phyloP scores from a whole-genome alignment of 2,329 filamentous ascomycete genomes.

The Elsinoe australis region DNA sequence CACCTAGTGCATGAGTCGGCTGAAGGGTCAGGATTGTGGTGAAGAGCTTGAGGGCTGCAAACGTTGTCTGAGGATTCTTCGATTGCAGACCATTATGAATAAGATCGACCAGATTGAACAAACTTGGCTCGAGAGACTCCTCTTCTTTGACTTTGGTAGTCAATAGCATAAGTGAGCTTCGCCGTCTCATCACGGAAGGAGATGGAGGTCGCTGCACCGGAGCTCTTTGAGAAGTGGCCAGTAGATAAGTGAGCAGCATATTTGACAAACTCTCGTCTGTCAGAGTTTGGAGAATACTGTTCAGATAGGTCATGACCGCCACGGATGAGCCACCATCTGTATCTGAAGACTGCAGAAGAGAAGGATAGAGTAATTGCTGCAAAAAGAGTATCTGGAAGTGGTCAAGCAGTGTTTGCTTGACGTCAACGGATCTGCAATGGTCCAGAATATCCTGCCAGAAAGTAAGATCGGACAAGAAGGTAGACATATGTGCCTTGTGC shows the following conservation, averaged over 20 bases:
- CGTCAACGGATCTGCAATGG: conserved; percentile 84
- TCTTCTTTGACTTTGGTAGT: conserved; percentile 69
- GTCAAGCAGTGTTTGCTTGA: conserved; percentile 86
- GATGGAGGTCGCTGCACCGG: conserved; percentile 38
- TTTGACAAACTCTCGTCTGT: conserved; percentile 93
- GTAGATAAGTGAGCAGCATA: conserved; percentile 83
- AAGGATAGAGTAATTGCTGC: conserved; percentile 92
- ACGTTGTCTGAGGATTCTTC: conserved; percentile 77
- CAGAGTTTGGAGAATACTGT: conserved; percentile 80
- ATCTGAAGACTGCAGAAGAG: conserved; percentile 90
- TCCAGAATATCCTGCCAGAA: conserved; percentile 99
- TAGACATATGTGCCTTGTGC: conserved; percentile 80
- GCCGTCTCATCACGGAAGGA: conserved; percentile 64
- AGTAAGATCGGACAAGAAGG: conserved; percentile 85
- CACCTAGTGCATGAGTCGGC: conserved; percentile 74
- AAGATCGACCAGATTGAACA: conserved; percentile 91
- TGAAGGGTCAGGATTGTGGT: conserved; percentile 81
- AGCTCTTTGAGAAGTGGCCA: conserved; percentile 63
- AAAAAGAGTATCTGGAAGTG: conserved; percentile 97
- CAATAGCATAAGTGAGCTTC: conserved; percentile 82
- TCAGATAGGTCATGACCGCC: conserved; percentile 87
- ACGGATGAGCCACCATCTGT: conserved; percentile 94
- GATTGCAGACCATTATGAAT: conserved; percentile 79
- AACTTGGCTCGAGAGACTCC: conserved; percentile 68
- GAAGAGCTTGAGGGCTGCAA: conserved; percentile 78